These are phyloP conservation scores for Aspergillus avenaceus DNA, from an alignment of 495 filamentous ascomycete species.

Conservation along the genomic window DNA sequence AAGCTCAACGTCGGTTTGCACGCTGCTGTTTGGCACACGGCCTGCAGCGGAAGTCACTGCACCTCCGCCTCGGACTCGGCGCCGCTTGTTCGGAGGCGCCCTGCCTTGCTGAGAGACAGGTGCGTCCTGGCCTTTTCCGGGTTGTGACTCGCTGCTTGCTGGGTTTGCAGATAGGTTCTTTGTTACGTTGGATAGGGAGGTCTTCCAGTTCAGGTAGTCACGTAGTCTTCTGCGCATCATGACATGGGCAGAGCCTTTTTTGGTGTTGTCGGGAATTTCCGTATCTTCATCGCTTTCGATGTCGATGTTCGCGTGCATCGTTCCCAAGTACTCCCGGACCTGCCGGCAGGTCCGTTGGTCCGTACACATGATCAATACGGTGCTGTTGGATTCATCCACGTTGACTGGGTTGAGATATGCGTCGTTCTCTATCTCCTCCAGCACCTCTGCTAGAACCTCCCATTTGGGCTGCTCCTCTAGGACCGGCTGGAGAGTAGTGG, in stretches of 20 bases:
- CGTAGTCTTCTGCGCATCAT: slow-evolving; percentile 88
- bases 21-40: slow-evolving; percentile 59
- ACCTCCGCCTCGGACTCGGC: slow-evolving; percentile 82
- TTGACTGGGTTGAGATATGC: slow-evolving; percentile 73
- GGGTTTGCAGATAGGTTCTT: slow-evolving; percentile 59
- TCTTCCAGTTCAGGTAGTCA: slow-evolving; percentile 90
- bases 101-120: slow-evolving; percentile 46
- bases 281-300: slow-evolving; percentile 23
- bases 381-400: slow-evolving; percentile 83
- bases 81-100: slow-evolving; percentile 80
- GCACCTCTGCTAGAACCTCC: slow-evolving; percentile 75
- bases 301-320: slow-evolving; percentile 74
- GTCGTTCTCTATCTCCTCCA: slow-evolving; percentile 92
- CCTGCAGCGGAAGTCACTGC: slow-evolving; percentile 48
- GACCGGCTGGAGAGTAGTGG: slow-evolving; percentile 75
- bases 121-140: slow-evolving; percentile 20
- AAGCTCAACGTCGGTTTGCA: slow-evolving; percentile 77
- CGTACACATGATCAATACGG: slow-evolving; percentile 91
- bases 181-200: slow-evolving; percentile 81
- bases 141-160: slow-evolving; percentile 19
- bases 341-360: slow-evolving; percentile 86
- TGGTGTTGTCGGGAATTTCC: slow-evolving; percentile 25
- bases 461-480: slow-evolving; percentile 95
- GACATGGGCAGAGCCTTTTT: slow-evolving; percentile 68
- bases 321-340: slow-evolving; percentile 84